A percentile compares a stretch with the other conserved stretches of the same genome.
These are phyloP conservation scores for Trichosporon coremiiforme DNA, from an alignment of 1,284 basidiomycete genomes.

Conservation along the genomic window DNA sequence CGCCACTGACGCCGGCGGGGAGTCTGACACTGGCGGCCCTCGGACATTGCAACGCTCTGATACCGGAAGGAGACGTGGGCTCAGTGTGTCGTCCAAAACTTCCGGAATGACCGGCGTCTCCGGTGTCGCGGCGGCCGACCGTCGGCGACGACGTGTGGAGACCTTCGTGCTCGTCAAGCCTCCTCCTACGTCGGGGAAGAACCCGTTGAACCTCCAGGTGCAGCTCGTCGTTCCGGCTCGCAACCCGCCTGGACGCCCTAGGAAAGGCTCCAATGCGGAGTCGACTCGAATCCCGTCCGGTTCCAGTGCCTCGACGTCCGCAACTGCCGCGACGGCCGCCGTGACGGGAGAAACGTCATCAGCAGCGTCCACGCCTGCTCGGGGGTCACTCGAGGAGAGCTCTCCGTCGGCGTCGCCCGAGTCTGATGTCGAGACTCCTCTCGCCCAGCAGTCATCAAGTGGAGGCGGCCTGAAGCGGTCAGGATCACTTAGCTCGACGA, in stretches of 20 bases:
- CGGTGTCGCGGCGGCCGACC: background rate
- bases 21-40: conserved; percentile 20
- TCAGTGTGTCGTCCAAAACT: conserved; percentile 18
- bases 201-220: conserved; percentile 89
- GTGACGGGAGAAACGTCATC: background rate
- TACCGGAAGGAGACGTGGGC: conserved; percentile 22
- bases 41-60: conserved; percentile 3
- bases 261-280: conserved; percentile 18
- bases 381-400: conserved; percentile 25
- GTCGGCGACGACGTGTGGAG: conserved; percentile 56
- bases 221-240: conserved; percentile 67
- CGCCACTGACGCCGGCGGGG: conserved; percentile 9
- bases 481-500: conserved; percentile 36
- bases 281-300: background rate
- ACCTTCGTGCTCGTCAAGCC: conserved; percentile 63
- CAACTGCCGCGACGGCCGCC: background rate
- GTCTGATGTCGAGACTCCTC: background rate
- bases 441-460: background rate
- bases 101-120: background rate
- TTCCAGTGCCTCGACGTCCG: background rate
- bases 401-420: background rate
- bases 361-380: conserved; percentile 22
- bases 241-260: conserved; percentile 1
- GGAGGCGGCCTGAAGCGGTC: conserved; percentile 32
- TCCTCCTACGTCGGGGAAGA: conserved; percentile 71